Base-by-base conservation (phyloP, 2,329 filamentous ascomycete genomes). In the Colletotrichum lini region DNA sequence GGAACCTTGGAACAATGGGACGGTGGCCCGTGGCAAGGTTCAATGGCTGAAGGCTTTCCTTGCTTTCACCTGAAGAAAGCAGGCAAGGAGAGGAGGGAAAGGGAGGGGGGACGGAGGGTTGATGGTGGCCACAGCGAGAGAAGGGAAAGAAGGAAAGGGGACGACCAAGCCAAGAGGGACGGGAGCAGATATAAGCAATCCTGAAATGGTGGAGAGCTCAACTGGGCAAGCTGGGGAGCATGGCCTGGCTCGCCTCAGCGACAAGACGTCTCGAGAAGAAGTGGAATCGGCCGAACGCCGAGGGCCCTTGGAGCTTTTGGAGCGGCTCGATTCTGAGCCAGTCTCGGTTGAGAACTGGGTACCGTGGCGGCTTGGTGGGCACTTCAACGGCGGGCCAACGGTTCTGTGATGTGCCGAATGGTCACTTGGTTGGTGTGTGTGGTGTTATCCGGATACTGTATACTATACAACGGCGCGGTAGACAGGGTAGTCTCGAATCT, bases 171-270 rank as follows among this genome's bases (percentile, higher is more conserved):
- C 53, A 59, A 69, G 59, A 60, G 69, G 69, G 69, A 72, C 53
- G 53, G 49, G 59, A 72, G 65, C 69, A 71, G 53, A 72, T 72
- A 69, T 72, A 72, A 72, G 58, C 64, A 52, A 71, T 71, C 15
- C 68, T 44, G 50, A 57, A 64, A 67, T 45, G 68, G 44, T 50
- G 58, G 68, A 52, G 58, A 65, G 58, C 58, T 53, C n/a, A 58
- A 21, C 30, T 16, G 50, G 45, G 56, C 45, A 42, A 63, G 26
- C 47, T n/a, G 56, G 44, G 54, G 64, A 26, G 12, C 18, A n/a
- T 23, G 52, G 56, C 50, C 54, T 44, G 65, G 52, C 65, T 71
- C 58, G 58, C 65, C 65, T 71, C 65, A 53, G 49, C 21, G 60
- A 45, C n/a, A 54, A 53, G 21, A 63, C 38, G 63, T 60, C 56